A percentile compares a stretch with the other conserved stretches of the same genome.
phyloP scores from a whole-genome alignment of 208 protist species.

The Phytomonas sp. region DNA sequence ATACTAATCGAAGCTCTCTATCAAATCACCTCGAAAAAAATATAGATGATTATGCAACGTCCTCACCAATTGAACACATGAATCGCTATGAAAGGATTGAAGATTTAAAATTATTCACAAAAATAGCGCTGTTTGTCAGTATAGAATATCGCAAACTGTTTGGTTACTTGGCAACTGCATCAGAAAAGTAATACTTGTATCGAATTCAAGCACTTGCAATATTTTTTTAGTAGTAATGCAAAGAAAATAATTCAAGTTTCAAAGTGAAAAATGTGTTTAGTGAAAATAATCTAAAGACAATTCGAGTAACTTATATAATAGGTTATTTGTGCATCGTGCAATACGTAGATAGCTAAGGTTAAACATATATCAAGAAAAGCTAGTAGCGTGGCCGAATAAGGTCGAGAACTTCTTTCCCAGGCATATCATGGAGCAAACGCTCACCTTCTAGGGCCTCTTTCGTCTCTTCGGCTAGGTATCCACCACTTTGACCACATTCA shows the following conservation, averaged over 20 bases:
- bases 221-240: not conserved
- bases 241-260: not conserved
- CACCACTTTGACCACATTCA: constrained; percentile 83
- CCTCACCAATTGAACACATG: not conserved
- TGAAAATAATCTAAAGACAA: not conserved
- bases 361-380: not conserved
- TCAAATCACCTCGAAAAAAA: not conserved
- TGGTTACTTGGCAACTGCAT: not conserved
- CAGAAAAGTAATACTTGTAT: not conserved
- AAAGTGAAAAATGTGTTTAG: not conserved
- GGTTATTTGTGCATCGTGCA: not conserved
- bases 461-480: constrained; percentile 56
- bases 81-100: not conserved
- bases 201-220: not conserved
- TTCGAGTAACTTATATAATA: not conserved
- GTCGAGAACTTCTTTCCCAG: constrained; percentile 73
- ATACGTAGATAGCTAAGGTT: not conserved
- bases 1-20: not conserved
- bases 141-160: not conserved
- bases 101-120: not conserved
- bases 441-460: constrained; percentile 39
- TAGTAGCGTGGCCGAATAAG: constrained; percentile 72
- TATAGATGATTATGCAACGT: not conserved
- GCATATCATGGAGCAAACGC: constrained; percentile 44
- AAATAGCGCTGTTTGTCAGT: not conserved